Evolutionary conservation across 495 filamentous ascomycete species (phyloP).

Genomic region (Talaromyces adpressus): DNA sequence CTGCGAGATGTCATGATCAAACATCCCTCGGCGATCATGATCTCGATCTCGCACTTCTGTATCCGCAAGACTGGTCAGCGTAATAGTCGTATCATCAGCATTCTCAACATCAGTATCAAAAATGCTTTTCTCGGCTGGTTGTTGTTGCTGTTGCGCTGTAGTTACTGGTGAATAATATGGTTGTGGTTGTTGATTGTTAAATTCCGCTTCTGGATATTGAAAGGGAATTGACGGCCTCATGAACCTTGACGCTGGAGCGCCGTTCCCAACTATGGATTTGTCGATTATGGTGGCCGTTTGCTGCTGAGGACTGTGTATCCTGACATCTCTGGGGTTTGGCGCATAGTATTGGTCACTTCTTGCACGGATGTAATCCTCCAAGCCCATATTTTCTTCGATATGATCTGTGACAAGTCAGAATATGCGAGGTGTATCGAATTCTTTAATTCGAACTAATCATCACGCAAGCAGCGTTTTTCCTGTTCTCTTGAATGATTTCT

Average conservation of each 20-base stretch:
- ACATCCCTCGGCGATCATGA: not conserved
- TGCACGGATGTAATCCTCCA: conserved; percentile 5
- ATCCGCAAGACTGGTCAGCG: conserved; percentile 32
- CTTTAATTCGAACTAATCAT: not conserved
- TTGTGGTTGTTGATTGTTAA: not conserved
- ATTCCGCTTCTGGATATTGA: not conserved
- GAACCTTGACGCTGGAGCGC: not conserved
- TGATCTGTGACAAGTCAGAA: not conserved
- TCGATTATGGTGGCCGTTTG: not conserved
- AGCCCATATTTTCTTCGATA: not conserved
- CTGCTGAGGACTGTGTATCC: conserved; percentile 1
- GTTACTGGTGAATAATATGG: not conserved
- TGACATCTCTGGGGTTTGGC: not conserved
- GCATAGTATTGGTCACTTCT: conserved; percentile 11
- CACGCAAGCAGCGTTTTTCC: not conserved
- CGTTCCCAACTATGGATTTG: not conserved
- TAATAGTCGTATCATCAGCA: conserved; percentile 40
- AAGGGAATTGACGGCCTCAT: not conserved
- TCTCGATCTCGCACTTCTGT: conserved; percentile 14
- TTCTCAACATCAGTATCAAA: conserved; percentile 43
- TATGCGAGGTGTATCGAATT: not conserved
- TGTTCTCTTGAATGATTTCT: not conserved
- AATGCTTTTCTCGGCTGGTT: conserved; percentile 20
- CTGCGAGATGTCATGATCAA: not conserved
- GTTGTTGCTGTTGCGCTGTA: not conserved